These are phyloP conservation scores for Hyphopichia fennica DNA, from an alignment of 1,139 yeast species.

Conservation along the genomic window DNA sequence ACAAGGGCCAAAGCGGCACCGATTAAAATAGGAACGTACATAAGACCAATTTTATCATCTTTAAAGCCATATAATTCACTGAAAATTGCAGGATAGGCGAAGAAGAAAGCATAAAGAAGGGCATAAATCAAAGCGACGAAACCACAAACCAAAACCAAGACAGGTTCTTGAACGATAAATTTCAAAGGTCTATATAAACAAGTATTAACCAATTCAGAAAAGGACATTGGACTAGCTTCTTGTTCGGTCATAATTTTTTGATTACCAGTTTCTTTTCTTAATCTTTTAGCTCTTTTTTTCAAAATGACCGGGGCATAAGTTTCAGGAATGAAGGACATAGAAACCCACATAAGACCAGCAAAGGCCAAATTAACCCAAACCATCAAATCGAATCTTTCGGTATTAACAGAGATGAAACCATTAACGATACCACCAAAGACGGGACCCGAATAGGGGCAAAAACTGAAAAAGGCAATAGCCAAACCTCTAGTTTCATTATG, in stretches of 20 bases:
- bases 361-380: conserved; percentile 93
- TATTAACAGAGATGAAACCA: conserved; percentile 76
- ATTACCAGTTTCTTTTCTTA: conserved; percentile 81
- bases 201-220: conserved; percentile 62
- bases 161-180: conserved; percentile 78
- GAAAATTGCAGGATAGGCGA: conserved; percentile 81
- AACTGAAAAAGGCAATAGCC: conserved; percentile 88
- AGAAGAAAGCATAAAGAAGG: conserved; percentile 85
- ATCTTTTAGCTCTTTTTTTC: conserved; percentile 63
- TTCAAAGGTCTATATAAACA: conserved; percentile 75
- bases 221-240: conserved; percentile 72
- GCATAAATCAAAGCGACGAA: conserved; percentile 89
- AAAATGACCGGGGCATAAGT: conserved; percentile 89
- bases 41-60: conserved; percentile 73
- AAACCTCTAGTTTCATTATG: conserved; percentile 78
- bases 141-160: conserved; percentile 74
- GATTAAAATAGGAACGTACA: conserved; percentile 83
- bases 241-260: conserved; percentile 87
- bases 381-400: conserved; percentile 66
- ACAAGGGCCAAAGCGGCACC: conserved; percentile 75
- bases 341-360: conserved; percentile 79
- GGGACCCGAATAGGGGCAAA: conserved; percentile 93
- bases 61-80: conserved; percentile 62
- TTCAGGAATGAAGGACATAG: conserved; percentile 69
- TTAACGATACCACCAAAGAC: conserved; percentile 88